phyloP scores from a whole-genome alignment of 805 yeast genomes.

The Hanseniaspora lachancei region DNA sequence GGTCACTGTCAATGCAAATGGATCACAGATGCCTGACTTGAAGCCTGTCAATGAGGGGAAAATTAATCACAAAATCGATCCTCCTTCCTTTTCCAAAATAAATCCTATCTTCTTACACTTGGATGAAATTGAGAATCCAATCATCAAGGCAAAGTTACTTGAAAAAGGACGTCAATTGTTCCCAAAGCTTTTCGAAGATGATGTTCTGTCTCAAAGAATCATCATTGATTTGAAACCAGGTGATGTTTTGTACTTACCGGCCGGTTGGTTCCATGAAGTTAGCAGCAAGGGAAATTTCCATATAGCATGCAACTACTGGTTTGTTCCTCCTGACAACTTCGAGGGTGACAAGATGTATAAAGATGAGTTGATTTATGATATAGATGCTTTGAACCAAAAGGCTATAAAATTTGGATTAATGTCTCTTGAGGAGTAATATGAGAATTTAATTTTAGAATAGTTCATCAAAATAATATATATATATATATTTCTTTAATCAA shows the following conservation, averaged over 20 bases:
- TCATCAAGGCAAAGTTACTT: constrained; percentile 23
- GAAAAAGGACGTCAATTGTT: constrained; percentile 31
- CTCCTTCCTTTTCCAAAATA: constrained; percentile 54
- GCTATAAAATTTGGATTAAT: constrained; percentile 21
- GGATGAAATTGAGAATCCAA: constrained; percentile 33
- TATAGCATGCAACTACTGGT: constrained; percentile 64
- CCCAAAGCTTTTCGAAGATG: constrained; percentile 33
- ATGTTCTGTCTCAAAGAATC: constrained; percentile 27
- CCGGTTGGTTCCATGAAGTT: constrained; percentile 78
- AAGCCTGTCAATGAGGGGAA: constrained; percentile 33
- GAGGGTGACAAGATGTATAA: neutral
- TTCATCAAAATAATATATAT: neutral
- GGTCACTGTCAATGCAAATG: constrained; percentile 49
- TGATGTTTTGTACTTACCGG: constrained; percentile 55
- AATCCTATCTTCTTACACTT: constrained; percentile 54
- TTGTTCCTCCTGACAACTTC: constrained; percentile 41
- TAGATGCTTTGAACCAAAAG: constrained; percentile 28
- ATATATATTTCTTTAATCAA: neutral
- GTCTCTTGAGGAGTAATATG: constrained; percentile 6
- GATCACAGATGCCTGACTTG: constrained; percentile 41
- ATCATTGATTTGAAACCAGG: constrained; percentile 45
- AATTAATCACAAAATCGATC: constrained; percentile 32
- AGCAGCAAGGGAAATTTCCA: constrained; percentile 50
- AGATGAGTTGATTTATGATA: constrained; percentile 29
- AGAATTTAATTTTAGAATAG: neutral